phyloP scores from a whole-genome alignment of 306 rosid species.

The Mimosa bimucronata region DNA sequence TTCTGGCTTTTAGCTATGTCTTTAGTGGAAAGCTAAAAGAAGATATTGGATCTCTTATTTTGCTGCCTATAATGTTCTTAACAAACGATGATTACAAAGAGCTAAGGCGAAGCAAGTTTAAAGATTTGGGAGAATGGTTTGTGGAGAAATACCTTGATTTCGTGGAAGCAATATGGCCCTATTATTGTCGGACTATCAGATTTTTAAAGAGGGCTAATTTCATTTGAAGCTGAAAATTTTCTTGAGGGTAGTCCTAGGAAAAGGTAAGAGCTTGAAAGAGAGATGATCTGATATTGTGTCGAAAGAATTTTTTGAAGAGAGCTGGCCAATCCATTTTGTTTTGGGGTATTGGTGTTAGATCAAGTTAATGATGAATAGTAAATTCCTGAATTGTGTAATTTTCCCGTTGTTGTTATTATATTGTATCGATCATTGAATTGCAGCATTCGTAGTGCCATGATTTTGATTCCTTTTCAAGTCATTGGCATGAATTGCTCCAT shows the following conservation, averaged over 20 bases:
- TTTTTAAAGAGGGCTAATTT: conserved; percentile 83
- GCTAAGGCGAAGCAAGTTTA: conserved; percentile 55
- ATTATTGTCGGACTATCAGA: conserved; percentile 75
- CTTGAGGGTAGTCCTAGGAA: conserved; percentile 37
- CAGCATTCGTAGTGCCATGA: conserved; percentile 33
- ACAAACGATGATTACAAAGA: conserved; percentile 66
- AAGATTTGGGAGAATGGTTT: conserved; percentile 56
- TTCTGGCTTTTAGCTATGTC: conserved; percentile 50
- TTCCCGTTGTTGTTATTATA: conserved; percentile 31
- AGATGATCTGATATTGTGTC: conserved; percentile 35
- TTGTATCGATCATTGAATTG: conserved; percentile 32
- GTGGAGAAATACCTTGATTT: conserved; percentile 72
- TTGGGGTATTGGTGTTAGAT: conserved; percentile 49
- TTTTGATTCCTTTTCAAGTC: conserved; percentile 22
- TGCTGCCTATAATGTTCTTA: conserved; percentile 58
- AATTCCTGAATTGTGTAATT: conserved; percentile 46
- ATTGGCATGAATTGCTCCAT: not conserved
- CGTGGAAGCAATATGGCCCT: conserved; percentile 87
- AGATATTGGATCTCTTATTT: conserved; percentile 47
- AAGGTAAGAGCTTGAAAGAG: conserved; percentile 23
- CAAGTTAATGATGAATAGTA: conserved; percentile 38
- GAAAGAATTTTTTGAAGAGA: conserved; percentile 26
- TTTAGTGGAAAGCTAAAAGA: conserved; percentile 66
- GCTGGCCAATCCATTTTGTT: conserved; percentile 54
- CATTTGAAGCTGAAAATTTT: conserved; percentile 46